Evolutionary conservation across 768 basidiomycete species (phyloP).

Genomic region (Leccinum imitatum): DNA sequence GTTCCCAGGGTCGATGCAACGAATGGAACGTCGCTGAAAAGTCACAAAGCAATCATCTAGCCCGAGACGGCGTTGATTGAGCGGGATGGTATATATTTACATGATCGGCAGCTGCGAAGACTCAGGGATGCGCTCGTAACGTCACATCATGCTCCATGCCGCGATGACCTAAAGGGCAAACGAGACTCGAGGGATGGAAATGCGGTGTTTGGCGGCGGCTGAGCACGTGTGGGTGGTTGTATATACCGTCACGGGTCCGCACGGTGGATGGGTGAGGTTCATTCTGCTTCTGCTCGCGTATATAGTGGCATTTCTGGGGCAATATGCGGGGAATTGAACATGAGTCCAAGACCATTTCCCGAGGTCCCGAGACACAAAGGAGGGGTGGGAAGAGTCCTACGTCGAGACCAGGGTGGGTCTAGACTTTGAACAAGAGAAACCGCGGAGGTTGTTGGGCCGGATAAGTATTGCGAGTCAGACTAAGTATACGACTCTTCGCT

Average conservation of each 20-base stretch:
- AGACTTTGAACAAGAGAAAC: neutral
- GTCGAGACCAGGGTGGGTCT: conserved; percentile 1
- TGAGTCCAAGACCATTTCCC: neutral
- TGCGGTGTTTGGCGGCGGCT: neutral
- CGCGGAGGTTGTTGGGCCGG: neutral
- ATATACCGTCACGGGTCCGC: neutral
- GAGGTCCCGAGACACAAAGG: neutral
- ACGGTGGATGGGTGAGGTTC: neutral
- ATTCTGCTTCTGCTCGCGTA: neutral
- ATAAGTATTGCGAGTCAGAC: conserved; percentile 3
- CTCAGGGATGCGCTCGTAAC: neutral
- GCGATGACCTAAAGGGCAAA: neutral
- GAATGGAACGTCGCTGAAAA: neutral
- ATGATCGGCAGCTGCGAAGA: conserved; percentile 14
- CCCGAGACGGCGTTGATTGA: conserved; percentile 1
- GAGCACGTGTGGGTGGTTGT: neutral
- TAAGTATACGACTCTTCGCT: neutral
- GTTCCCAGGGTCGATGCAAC: neutral
- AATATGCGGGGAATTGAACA: neutral
- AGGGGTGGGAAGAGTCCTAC: neutral
- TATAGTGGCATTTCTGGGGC: neutral
- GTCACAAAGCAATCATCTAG: neutral
- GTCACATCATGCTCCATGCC: conserved; percentile 2
- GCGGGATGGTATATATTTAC: conserved; percentile 5
- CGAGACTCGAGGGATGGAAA: neutral